Evolutionary conservation across 2,329 filamentous ascomycete genomes (phyloP).

Genomic region (Polytolypa hystricis): DNA sequence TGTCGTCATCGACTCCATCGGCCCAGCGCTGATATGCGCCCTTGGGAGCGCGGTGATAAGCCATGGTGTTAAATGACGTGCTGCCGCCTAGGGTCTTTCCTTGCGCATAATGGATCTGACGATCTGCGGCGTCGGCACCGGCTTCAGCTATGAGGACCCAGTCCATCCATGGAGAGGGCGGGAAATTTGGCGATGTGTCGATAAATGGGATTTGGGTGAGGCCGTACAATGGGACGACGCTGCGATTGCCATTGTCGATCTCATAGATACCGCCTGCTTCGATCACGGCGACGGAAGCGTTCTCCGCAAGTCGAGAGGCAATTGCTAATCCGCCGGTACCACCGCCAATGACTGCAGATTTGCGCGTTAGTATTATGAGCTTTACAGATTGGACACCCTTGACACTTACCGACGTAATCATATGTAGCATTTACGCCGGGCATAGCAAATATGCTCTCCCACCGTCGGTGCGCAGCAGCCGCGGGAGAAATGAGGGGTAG

Average conservation of each 20-base stretch:
- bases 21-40: conserved; percentile 17
- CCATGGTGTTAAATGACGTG: conserved; percentile 24
- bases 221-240: background rate
- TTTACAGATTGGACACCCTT: background rate
- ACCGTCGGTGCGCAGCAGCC: background rate
- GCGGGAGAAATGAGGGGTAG: background rate
- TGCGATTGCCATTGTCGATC: background rate
- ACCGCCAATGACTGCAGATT: conserved; percentile 1
- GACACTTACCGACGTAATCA: conserved; percentile 1
- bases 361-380: background rate
- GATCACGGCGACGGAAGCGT: conserved; percentile 1
- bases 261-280: conserved; percentile 4
- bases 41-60: conserved; percentile 20
- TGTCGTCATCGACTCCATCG: conserved; percentile 21
- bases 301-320: conserved; percentile 3
- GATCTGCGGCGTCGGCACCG: background rate
- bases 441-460: background rate
- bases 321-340: background rate
- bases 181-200: background rate
- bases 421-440: background rate
- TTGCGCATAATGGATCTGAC: conserved; percentile 1
- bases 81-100: conserved; percentile 33
- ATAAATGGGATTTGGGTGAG: conserved; percentile 1
- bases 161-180: background rate
- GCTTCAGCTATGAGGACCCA: background rate